Evolutionary conservation across 202 grass and related monocot species (phyloP).

Genomic region (Digitaria exilis): DNA sequence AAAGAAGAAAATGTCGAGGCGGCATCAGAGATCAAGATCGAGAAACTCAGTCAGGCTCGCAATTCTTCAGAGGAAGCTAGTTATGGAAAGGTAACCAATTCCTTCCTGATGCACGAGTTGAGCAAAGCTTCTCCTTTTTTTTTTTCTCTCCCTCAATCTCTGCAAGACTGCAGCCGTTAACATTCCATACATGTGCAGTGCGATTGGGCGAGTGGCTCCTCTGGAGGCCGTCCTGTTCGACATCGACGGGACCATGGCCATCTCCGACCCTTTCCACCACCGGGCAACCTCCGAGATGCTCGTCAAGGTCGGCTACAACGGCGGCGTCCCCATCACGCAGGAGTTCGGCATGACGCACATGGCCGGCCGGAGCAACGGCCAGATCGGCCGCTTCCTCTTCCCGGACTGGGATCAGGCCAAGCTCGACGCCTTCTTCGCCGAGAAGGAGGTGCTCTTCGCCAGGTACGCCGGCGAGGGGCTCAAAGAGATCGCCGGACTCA

Average conservation of each 20-base stretch:
- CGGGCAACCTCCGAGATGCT: slow-evolving; percentile 70
- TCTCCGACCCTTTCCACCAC: slow-evolving; percentile 84
- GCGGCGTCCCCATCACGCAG: slow-evolving; percentile 63
- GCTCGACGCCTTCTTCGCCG: slow-evolving; percentile 62
- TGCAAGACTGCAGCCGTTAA: not conserved
- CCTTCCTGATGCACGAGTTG: not conserved
- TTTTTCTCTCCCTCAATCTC: not conserved
- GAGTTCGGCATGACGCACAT: slow-evolving; percentile 81
- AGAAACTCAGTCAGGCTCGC: not conserved
- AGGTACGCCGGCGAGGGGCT: slow-evolving; percentile 67
- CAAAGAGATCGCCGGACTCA: slow-evolving; percentile 60
- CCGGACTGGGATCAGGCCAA: slow-evolving; percentile 58
- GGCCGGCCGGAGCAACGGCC: slow-evolving; percentile 66
- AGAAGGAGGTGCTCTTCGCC: slow-evolving; percentile 77
- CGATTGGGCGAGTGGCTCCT: slow-evolving; percentile 48
- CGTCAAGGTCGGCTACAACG: slow-evolving; percentile 64
- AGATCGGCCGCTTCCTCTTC: slow-evolving; percentile 70
- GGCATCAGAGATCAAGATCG: not conserved
- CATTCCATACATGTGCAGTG: not conserved
- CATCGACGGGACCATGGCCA: slow-evolving; percentile 74
- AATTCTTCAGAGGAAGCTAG: not conserved
- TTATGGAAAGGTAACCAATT: slow-evolving; percentile 51
- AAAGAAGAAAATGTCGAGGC: not conserved
- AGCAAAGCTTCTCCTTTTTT: not conserved
- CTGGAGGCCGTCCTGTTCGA: slow-evolving; percentile 83